Evolutionary conservation across 192 early-diverging fungal species (phyloP).

Genomic region (Kickxella alabastrina): DNA sequence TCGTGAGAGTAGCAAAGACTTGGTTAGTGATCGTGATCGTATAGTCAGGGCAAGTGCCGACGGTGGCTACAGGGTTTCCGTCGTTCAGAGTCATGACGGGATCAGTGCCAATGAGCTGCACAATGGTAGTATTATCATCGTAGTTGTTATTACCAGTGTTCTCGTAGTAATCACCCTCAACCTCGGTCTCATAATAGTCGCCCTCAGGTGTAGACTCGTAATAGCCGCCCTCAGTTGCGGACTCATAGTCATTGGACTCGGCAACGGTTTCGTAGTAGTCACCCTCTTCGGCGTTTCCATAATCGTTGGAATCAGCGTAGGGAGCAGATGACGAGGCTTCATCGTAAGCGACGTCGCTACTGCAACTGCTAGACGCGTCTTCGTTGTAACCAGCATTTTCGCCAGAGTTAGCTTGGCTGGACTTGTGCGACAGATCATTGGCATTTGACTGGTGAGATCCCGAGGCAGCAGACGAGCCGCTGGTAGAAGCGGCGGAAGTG

Average conservation of each 20-base stretch:
- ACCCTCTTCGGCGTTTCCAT: not conserved
- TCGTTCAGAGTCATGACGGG: slow-evolving; percentile 29
- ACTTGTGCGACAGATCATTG: too few relatives aligned
- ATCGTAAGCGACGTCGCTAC: too few relatives aligned
- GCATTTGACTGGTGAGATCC: not conserved
- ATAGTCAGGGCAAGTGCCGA: slow-evolving; percentile 38
- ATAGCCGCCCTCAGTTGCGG: too few relatives aligned
- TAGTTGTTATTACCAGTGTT: too few relatives aligned
- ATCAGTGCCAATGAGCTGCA: slow-evolving; percentile 34
- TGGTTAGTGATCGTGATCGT: slow-evolving; percentile 45
- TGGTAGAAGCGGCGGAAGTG: not conserved
- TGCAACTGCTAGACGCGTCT: too few relatives aligned
- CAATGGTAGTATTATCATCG: slow-evolving; percentile 26
- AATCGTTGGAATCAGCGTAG: not conserved
- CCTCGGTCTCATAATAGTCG: too few relatives aligned
- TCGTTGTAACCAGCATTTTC: too few relatives aligned
- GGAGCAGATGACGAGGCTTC: slow-evolving; percentile 1
- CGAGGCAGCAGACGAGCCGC: too few relatives aligned
- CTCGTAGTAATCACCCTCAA: slow-evolving; percentile 16
- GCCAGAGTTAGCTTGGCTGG: too few relatives aligned
- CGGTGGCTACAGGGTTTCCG: slow-evolving; percentile 34
- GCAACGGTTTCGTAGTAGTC: not conserved
- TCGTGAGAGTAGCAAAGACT: slow-evolving; percentile 32
- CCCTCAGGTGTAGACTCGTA: too few relatives aligned
- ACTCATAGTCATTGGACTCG: not conserved